Base-by-base conservation (phyloP, 257 asterid genomes). In the Ajuga chamaepitys region DNA sequence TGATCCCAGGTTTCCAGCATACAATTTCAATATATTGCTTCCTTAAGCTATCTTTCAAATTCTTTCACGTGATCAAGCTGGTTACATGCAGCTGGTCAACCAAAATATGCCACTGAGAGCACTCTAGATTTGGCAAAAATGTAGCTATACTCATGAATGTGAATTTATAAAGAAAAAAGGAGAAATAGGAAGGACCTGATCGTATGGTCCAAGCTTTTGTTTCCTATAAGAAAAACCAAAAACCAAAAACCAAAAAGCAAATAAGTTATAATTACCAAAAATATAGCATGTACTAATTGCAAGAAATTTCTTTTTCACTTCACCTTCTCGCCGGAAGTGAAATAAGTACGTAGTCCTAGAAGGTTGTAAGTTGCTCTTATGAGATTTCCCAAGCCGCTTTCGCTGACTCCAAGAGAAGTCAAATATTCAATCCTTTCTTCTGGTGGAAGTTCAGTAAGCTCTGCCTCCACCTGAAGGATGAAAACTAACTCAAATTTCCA, bases 291-390 rank as follows among this genome's bases (percentile, higher is more conserved):
- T 21, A 38, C 61, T 12, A 26, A 44, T 41, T 59, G 64, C 54
- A 32, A 69, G 32, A 55, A 70, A 62, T 34, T n/a, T 42, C 60
- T 61, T 50, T 47, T 26, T n/a, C n/a, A 32, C 34, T 53, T 59
- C 66, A 93, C 99, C 99, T 93, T 93, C 78, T 93, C 99, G 51
- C 97, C 97, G 20, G 99, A 87, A 34, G 99, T 93, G 85, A 93
- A 93, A 81, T 93, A 93, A 25, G 99, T 89, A 41, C 94, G 89
- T 72, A 89, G 73, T 32, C 99, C 99, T 11, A 93, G 83, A 71
- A 93, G 97, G 64, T 42, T 78, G 82, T 93, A 93, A 32, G 99
- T 89, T 77, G 77, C 91, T 78, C 95, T 86, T 30, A 93, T 86
- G 64, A 93, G 96, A 78, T 89, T 93, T 66, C 97, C 99, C 14